Conservation (phyloP, 192 early-diverging fungal species). For the Glomus cerebriforme region DNA sequence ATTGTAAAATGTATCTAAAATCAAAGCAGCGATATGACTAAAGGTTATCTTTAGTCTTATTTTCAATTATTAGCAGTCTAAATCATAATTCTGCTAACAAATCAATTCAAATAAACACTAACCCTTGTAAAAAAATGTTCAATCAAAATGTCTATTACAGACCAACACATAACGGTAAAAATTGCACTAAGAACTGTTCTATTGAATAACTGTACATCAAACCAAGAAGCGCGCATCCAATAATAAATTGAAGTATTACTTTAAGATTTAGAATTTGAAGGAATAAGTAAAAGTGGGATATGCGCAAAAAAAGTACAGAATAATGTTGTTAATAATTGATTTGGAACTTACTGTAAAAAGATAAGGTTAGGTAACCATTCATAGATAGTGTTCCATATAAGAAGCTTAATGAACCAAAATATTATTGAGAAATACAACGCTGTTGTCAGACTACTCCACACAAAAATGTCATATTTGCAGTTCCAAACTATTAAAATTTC, state of each 20-base stretch:
- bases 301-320: not conserved
- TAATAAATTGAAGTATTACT: constrained; percentile 7
- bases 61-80: not conserved
- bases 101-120: not conserved
- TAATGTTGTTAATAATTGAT: not conserved
- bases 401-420: not conserved
- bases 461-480: not conserved
- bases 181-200: not conserved
- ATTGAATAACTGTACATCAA: constrained; percentile 18
- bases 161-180: constrained; percentile 9
- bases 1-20: constrained; percentile 19
- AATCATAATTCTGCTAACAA: not conserved
- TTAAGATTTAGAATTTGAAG: not conserved
- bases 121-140: constrained; percentile 23
- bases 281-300: not conserved
- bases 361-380: constrained; percentile 17
- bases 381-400: not conserved
- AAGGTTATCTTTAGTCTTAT: no score
- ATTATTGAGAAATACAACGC: not conserved
- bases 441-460: not conserved
- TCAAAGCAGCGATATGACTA: not conserved
- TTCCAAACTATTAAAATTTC: constrained; percentile 6
- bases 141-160: not conserved
- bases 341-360: not conserved
- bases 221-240: constrained; percentile 19